A percentile compares a stretch with the other conserved stretches of the same genome.
Conservation (phyloP, 2,329 filamentous ascomycete genomes). For the Colletotrichum salicis region DNA sequence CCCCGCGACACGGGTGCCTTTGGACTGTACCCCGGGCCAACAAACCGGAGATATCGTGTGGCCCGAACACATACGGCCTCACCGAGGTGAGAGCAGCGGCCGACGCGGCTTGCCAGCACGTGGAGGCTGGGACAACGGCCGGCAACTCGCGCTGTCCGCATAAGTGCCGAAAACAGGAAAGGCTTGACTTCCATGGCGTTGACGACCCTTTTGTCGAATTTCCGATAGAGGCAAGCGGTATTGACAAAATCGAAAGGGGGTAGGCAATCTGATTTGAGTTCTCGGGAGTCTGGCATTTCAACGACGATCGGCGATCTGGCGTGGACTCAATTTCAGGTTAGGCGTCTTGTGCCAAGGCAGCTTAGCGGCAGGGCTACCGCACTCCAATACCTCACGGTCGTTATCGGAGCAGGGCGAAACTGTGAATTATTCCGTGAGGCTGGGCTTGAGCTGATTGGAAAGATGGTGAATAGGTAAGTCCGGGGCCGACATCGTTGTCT, state of each 20-base stretch:
- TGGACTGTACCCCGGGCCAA: slow-evolving; percentile 6
- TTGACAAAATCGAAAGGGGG: slow-evolving; percentile 62
- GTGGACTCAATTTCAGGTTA: not conserved
- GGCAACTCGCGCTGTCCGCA: slow-evolving; percentile 63
- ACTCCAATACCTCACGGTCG: not conserved
- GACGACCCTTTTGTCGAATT: slow-evolving; percentile 72
- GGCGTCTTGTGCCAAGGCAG: slow-evolving; percentile 16
- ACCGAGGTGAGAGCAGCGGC: slow-evolving; percentile 60
- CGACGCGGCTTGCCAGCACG: slow-evolving; percentile 61
- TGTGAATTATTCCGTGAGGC: not conserved
- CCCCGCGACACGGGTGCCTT: slow-evolving; percentile 51
- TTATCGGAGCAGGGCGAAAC: not conserved
- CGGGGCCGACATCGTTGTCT: slow-evolving; percentile 77
- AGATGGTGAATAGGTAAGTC: slow-evolving; percentile 59
- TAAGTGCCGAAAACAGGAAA: slow-evolving; percentile 70
- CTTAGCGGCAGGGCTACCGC: slow-evolving; percentile 5
- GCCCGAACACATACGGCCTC: slow-evolving; percentile 61
- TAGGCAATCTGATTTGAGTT: slow-evolving; percentile 43
- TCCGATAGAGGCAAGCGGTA: slow-evolving; percentile 62
- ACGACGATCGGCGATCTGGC: slow-evolving; percentile 33
- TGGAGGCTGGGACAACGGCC: slow-evolving; percentile 50
- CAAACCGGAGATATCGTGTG: slow-evolving; percentile 52
- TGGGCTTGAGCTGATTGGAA: slow-evolving; percentile 13
- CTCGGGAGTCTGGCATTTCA: not conserved
- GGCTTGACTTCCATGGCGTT: slow-evolving; percentile 67